Evolutionary conservation across 352 stramenopile genomes (phyloP).

Genomic region (Phytophthora fragariae): DNA sequence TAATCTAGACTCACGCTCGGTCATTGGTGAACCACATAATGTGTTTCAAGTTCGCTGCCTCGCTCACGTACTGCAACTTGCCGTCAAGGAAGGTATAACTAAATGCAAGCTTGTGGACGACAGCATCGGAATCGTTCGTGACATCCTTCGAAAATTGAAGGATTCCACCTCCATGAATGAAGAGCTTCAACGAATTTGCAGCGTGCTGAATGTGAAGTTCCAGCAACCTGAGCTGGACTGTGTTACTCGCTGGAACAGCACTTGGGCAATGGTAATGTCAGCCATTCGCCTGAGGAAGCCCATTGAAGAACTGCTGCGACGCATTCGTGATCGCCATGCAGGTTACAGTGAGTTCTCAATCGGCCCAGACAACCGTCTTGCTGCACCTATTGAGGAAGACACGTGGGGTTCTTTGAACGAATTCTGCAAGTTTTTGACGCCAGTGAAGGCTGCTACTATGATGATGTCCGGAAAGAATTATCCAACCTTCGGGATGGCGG

Average conservation of each 20-base stretch:
- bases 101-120: too few relatives aligned
- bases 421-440: constrained; percentile 16
- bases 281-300: constrained; percentile 1
- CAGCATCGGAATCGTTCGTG: constrained; percentile 1
- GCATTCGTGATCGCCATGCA: too few relatives aligned
- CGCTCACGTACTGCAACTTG: constrained; percentile 28
- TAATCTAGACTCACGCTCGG: neutral
- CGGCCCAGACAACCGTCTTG: too few relatives aligned
- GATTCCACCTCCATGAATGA: constrained; percentile 6
- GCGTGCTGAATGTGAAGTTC: constrained; percentile 1
- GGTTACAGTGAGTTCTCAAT: too few relatives aligned
- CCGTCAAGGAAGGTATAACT: constrained; percentile 15
- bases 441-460: constrained; percentile 23
- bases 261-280: constrained; percentile 9
- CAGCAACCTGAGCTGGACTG: constrained; percentile 6
- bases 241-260: constrained; percentile 24
- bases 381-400: too few relatives aligned
- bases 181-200: constrained; percentile 5
- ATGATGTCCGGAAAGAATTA: constrained; percentile 21
- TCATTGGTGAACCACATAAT: neutral
- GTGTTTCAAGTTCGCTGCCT: neutral
- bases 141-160: constrained; percentile 13
- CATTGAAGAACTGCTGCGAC: constrained; percentile 12
- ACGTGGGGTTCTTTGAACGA: too few relatives aligned
- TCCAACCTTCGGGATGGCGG: constrained; percentile 23